Evolutionary conservation across 257 asterid genomes (phyloP), one percentile per base, ranked within the genome.

Genomic region (Misopates orontium): DNA sequence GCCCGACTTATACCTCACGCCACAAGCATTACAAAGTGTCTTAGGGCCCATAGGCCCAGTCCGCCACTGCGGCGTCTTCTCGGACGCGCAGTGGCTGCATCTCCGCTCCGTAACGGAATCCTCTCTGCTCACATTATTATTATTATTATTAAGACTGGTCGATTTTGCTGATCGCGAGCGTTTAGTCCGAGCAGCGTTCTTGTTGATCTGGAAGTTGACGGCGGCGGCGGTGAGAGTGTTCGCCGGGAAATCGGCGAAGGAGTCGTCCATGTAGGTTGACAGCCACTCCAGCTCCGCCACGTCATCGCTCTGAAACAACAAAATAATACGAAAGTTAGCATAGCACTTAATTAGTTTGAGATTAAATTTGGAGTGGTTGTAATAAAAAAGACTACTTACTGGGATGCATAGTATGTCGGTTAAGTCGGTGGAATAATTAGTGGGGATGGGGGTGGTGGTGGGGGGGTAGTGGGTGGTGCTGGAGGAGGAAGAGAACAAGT

Each of bases 61-160:
- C 72, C 96, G 71, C 96, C 96, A 86, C 71, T 88, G 96, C 10
- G 96, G 96, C 17, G 96, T 88, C 83, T 84, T 88, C 77, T 86
- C 95, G 15, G 95, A 82, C 60, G 86, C 85, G 63, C 91, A 88
- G 74, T 88, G 96, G 72, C 86, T 79, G 87, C 95, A 88, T 60
- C 84, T 74, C 10, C 87, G 87, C 68, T 71, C 77, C 66, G 13
- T 14, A 18, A 32, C 51, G 45, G 60, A 15, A 18, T 42, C 50
- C 67, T 73, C 82, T 55, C 56, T 61, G 19, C 16, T 36, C n/a
- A 36, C 8, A n/a, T 40, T 59, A 25, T 36, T 36, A 36, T 4
- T 36, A 36, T 4, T 36, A 8, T 36, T 9, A 8, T 75, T 22
- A 36, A 73, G 13, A 48, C 62, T 16, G 57, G 32, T 31, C 5